Base-by-base conservation (phyloP, 129 eudicot genomes). In the Flaveria ramosissima region DNA sequence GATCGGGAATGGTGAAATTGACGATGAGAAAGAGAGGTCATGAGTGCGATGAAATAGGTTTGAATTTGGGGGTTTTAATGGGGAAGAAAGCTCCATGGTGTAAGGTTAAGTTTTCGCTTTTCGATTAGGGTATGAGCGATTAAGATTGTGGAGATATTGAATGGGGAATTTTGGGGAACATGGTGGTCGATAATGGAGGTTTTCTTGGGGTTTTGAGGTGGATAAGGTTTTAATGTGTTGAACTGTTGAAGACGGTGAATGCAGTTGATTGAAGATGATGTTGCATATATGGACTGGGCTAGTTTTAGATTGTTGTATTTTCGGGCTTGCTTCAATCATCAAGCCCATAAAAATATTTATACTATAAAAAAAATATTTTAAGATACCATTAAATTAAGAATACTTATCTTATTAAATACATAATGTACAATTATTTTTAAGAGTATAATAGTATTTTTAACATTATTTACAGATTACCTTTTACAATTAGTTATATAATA, bases 11-110 rank as follows among this genome's bases (percentile, higher is more conserved):
- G 86, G 78, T 32, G 97, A 70, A 57, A 88, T 15, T 17, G 97
- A 90, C 16, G 96, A 83, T 60, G 95, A 87, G 87, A 85, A 88
- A 48, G 96, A 78, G 71, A 92, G 73, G 81, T 87, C 93, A 60
- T 57, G 83, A 57, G 84, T 26, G 50, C 72, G 92, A 79, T 81
- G 78, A 83, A 72, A 92, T 81, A 81, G 81, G 88, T 80, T 82
- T 89, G 74, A 42, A 30, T 42, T 82, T 46, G 75, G 68, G 72
- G 76, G 80, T 77, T 80, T 77, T 15, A 86, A 53, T 48, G 81
- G 78, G 17, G 84, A 78, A 32, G 80, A 84, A 63, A 84, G 84
- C 63, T 84, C 87, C 87, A 84, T 84, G 63, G 21, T 27, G 3
- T n/a, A 26, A 46, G 47, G 53, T 17, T 43, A 11, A 14, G 15